These are phyloP conservation scores for Colletotrichum ledebouriae DNA, from an alignment of 2,329 filamentous ascomycete genomes.

Conservation along the genomic window DNA sequence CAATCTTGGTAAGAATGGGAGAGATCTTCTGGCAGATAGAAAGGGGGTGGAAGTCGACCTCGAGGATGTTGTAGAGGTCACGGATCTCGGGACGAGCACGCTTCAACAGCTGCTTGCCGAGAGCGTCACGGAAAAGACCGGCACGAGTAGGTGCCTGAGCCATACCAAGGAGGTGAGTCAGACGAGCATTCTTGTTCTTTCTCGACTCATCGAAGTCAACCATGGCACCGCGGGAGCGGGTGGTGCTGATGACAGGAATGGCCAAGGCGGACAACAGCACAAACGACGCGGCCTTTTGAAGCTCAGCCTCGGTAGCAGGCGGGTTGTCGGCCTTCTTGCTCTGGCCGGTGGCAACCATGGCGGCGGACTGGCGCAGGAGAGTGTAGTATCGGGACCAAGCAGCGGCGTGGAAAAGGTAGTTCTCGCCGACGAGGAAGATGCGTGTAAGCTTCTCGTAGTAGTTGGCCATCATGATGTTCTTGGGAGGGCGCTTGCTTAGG, in stretches of 20 bases:
- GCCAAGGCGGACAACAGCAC: constrained; percentile 94
- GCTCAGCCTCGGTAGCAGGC: constrained; percentile 86
- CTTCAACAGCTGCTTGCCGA: constrained; percentile 94
- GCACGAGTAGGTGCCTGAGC: constrained; percentile 87
- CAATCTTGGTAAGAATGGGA: constrained; percentile 93
- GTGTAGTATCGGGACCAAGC: constrained; percentile 99
- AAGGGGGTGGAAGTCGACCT: constrained; percentile 98
- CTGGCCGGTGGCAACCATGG: constrained; percentile 85
- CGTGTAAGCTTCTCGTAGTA: constrained; percentile 99
- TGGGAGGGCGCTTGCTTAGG: constrained; percentile 96
- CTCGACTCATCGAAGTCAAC: constrained; percentile 96
- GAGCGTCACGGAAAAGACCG: constrained; percentile 93
- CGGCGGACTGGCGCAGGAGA: constrained; percentile 90
- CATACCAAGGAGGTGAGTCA: constrained; percentile 97
- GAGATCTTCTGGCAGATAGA: constrained; percentile 99
- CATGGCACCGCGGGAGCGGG: constrained; percentile 92
- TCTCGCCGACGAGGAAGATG: constrained; percentile 99
- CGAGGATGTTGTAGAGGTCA: constrained; percentile 97
- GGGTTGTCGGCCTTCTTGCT: constrained; percentile 96
- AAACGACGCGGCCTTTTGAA: constrained; percentile 95
- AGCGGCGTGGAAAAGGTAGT: constrained; percentile 98
- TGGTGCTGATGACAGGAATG: constrained; percentile 99
- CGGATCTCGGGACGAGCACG: constrained; percentile 94
- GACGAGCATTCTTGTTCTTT: constrained; percentile 98
- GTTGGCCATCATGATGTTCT: constrained; percentile 99